Base-by-base conservation (phyloP, 805 yeast species). In the Myxozyma monticola region DNA sequence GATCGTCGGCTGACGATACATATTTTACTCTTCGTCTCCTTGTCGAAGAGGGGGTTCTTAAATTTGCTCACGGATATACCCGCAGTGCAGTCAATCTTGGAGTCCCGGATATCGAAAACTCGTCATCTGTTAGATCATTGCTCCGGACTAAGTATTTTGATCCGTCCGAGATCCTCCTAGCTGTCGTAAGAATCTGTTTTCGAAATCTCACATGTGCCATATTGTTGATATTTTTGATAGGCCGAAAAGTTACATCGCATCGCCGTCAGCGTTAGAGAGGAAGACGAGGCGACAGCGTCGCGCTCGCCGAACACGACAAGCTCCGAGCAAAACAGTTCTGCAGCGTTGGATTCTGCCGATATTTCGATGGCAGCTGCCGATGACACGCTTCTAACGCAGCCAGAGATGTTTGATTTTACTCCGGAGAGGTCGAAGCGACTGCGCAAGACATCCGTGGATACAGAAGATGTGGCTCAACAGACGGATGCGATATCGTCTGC, bases 141-240 rank as follows among this genome's bases (percentile, higher is more conserved):
- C 24, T 18, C 21, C 30, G 38, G 7, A 25, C 29, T 8, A 15
- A 37, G 12, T 22, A 42, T 7, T 12, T 22, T 25, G 15, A 42
- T 1, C 3, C 22, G 45, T 22, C 34, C 17, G 7, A 33, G 20
- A 37, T 37, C 17, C 31, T 42, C 12, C 45, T 42, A 17, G 12
- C n/a, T 9, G 29, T 22, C 15, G 45, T 33, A 20, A 18, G 31
- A 15, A 24, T 33, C 4, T 38, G 21, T 21, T 34, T 25, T 26
- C 36, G 15, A 15, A 22, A 9, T 30, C 20, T 17, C 38, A 24
- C 12, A 10, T 26, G 29, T 8, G 17, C 8, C 18, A 14, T 15
- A 33, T n/a, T n/a, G 31, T 37, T 10, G 38, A 31, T 8, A 30
- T 42, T 9, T 14, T 42, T 15, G 45, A 42, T 15, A 42, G 38